Base-by-base conservation (phyloP, 805 yeast species). In the Komagataella phaffii region DNA sequence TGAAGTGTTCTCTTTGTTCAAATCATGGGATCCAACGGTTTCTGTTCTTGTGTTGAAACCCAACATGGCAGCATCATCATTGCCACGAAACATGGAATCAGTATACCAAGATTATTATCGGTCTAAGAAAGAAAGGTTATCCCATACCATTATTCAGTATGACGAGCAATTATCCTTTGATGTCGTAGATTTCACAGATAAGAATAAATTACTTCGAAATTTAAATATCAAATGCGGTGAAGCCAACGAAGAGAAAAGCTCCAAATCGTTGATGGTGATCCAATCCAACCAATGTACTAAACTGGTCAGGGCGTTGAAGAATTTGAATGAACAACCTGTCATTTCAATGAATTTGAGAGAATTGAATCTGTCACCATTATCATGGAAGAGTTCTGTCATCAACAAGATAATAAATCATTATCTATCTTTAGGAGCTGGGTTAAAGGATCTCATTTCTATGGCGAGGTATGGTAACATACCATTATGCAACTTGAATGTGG, bases 381-480 rank as follows among this genome's bases (percentile, higher is more conserved):
- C 89, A 3, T 89, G 96, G 96, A 93, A 88, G 62, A 64, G 77
- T 1, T 69, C 79, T 12, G 73, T 88, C 6, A 69, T 82, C 51
- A 82, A 80, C 55, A 70, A 88, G 55, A 69, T 88, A 3, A 72
- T 83, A 46, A 83, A 81, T 57, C 89, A 85, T 56, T 80, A 81
- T 62, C 72, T 91, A 47, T 80, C 87, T 0, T 67, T 89, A 47
- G 85, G 93, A 0, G 70, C 81, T 1, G 84, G 96, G 86, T 61
- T 89, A 24, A 71, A 74, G 44, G 83, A 83, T 58, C 71, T 88
- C 66, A 73, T 81, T 17, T 70, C 79, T 0, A 64, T 88, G 51
- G 74, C 97, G 0, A 74, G 76, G 53, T 88, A 84, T 61, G 79
- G 91, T 45, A 81, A 84, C 52, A 77, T 93, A 49, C 99, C 99